phyloP scores from a whole-genome alignment of 148 eudicot genomes.

The Tetragonia tetragonoides region DNA sequence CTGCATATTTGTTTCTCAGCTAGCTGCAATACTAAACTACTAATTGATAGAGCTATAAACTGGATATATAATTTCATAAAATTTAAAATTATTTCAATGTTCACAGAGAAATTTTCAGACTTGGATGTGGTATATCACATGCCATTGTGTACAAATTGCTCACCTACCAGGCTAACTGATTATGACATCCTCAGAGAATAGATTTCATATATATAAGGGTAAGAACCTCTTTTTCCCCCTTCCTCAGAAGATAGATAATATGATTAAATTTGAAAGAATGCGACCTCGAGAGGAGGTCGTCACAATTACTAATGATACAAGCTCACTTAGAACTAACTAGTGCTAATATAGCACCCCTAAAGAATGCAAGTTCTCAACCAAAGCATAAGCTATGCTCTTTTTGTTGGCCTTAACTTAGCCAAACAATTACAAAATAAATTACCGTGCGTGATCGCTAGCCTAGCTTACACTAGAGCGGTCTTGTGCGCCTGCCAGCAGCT shows the following conservation, averaged over 20 bases:
- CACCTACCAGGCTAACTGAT: no score
- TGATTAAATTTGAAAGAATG: constrained; percentile 43
- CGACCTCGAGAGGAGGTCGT: constrained; percentile 84
- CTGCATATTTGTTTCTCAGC: no score
- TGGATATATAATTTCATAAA: no score
- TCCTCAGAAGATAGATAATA: neutral
- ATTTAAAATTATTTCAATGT: no score
- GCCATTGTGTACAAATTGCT: no score
- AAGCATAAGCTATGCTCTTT: constrained; percentile 22
- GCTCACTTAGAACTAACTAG: constrained; percentile 18
- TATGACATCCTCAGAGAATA: no score
- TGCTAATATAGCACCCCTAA: constrained; percentile 42
- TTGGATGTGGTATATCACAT: no score
- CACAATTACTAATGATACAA: constrained; percentile 22
- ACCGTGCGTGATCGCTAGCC: neutral
- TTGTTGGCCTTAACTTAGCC: constrained; percentile 6
- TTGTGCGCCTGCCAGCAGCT: constrained; percentile 70
- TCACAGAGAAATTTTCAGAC: no score
- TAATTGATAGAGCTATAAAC: no score
- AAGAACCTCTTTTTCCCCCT: neutral
- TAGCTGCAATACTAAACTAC: no score
- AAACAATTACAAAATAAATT: constrained; percentile 21
- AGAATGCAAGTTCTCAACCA: constrained; percentile 31
- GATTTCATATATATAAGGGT: no score
- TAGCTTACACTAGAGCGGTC: constrained; percentile 48